Percentiles rank a stretch among this genome's conserved stretches.
Conservation (phyloP, 169 alveolate species). For the Theileria orientalis region DNA sequence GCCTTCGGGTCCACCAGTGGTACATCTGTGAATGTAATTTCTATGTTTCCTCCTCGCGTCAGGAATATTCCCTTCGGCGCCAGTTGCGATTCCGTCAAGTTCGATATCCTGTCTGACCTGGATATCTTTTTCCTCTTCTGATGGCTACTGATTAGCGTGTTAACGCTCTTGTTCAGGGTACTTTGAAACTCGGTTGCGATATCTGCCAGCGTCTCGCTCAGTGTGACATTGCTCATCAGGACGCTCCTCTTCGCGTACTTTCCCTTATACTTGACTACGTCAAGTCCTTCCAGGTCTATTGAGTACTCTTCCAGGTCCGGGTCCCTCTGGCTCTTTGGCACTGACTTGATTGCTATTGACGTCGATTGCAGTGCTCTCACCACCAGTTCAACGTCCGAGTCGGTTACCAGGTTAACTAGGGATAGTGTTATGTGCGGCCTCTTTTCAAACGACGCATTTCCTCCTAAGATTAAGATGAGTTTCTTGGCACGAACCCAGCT, state of each 20-base stretch:
- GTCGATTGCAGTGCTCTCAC: constrained; percentile 51
- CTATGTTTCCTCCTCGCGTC: constrained; percentile 47
- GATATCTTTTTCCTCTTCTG: not conserved
- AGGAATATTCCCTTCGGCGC: constrained; percentile 56
- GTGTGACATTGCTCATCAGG: constrained; percentile 34
- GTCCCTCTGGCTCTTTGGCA: constrained; percentile 10
- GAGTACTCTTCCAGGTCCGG: constrained; percentile 15
- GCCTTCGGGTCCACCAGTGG: constrained; percentile 44
- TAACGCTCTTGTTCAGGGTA: constrained; percentile 42
- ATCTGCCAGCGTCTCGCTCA: constrained; percentile 32
- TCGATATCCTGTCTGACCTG: constrained; percentile 2
- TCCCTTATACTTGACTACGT: constrained; percentile 45
- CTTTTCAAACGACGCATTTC: constrained; percentile 18
- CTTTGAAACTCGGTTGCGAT: constrained; percentile 56
- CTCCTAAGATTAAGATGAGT: constrained; percentile 25
- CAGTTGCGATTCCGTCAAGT: constrained; percentile 51
- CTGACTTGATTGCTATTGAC: constrained; percentile 37
- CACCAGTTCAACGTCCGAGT: constrained; percentile 47
- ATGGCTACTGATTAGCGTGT: not conserved
- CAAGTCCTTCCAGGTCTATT: constrained; percentile 31
- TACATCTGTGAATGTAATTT: constrained; percentile 45
- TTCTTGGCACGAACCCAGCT: constrained; percentile 31
- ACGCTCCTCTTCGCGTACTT: constrained; percentile 50
- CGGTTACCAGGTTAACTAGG: constrained; percentile 57
- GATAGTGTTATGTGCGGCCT: constrained; percentile 65